Evolutionary conservation across 2,329 filamentous ascomycete species (phyloP).

Genomic region (Aspergillus sp.): DNA sequence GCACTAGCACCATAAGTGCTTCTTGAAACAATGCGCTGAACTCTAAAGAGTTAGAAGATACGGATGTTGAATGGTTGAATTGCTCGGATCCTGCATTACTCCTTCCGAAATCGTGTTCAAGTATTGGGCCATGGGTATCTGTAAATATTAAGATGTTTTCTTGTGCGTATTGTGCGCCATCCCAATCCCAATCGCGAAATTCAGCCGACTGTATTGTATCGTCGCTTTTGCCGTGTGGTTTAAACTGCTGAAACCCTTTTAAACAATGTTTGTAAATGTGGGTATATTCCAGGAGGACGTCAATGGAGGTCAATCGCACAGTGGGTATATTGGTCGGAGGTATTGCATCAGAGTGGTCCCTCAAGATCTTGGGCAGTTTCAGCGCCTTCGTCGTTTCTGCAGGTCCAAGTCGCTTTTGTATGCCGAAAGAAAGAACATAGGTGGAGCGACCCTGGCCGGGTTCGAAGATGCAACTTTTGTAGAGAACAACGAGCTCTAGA

Average conservation of each 20-base stretch:
- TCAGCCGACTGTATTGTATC: background rate
- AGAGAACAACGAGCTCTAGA: constrained; percentile 26
- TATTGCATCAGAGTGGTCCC: constrained; percentile 13
- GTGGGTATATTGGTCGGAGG: constrained; percentile 19
- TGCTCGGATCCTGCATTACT: background rate
- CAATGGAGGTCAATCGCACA: constrained; percentile 22
- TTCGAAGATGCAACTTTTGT: constrained; percentile 19
- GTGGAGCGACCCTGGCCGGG: background rate
- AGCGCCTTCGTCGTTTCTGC: background rate
- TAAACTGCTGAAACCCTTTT: background rate
- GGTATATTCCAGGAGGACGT: constrained; percentile 20
- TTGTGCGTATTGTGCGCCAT: background rate
- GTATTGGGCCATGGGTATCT: background rate
- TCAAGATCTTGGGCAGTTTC: constrained; percentile 20
- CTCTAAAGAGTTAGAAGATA: background rate
- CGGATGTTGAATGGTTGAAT: background rate
- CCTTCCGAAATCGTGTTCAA: background rate
- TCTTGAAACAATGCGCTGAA: constrained; percentile 25
- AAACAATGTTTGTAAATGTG: background rate
- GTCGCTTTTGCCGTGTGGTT: background rate
- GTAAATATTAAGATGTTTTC: background rate
- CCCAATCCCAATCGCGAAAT: background rate
- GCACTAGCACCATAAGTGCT: constrained; percentile 21
- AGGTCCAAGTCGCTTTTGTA: constrained; percentile 14
- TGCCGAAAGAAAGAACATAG: constrained; percentile 22